A percentile compares a stretch with the other conserved stretches of the same genome.
These are phyloP conservation scores for Phytophthora hybrid DNA, from an alignment of 352 stramenopile species.

Conservation along the genomic window DNA sequence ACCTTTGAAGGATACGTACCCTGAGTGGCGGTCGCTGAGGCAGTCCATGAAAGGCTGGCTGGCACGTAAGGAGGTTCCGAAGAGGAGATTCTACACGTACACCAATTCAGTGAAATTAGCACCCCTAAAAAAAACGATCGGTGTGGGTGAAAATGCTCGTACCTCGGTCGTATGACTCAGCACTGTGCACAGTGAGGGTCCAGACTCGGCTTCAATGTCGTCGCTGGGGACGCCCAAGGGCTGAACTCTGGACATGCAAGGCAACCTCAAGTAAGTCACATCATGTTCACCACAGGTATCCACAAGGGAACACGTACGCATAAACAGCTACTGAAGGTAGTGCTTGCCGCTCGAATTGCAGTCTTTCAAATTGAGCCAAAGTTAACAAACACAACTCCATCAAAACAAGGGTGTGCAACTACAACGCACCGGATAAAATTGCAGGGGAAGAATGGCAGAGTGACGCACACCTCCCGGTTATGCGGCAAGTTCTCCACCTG, in stretches of 20 bases:
- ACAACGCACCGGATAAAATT: constrained; percentile 60
- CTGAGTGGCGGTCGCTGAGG: constrained; percentile 54
- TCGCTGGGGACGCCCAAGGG: constrained; percentile 57
- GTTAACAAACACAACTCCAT: background rate
- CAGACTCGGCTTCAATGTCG: constrained; percentile 62
- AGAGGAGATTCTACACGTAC: constrained; percentile 47
- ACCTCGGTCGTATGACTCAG: constrained; percentile 75
- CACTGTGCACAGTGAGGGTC: constrained; percentile 63
- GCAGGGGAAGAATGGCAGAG: constrained; percentile 70
- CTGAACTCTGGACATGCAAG: constrained; percentile 41
- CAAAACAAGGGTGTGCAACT: background rate
- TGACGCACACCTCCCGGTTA: constrained; percentile 61
- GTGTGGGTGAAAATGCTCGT: background rate
- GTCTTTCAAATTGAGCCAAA: constrained; percentile 29
- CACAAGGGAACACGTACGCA: constrained; percentile 41
- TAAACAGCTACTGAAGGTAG: constrained; percentile 72
- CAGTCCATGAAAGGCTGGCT: constrained; percentile 66
- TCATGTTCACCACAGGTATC: background rate
- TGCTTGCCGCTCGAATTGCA: constrained; percentile 62
- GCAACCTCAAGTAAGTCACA: background rate
- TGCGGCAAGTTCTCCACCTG: constrained; percentile 59
- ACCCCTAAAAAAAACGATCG: background rate
- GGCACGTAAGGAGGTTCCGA: constrained; percentile 55
- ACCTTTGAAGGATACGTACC: constrained; percentile 32
- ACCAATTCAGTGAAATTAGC: background rate